A percentile compares a stretch with the other conserved stretches of the same genome.
Evolutionary conservation across 2,329 filamentous ascomycete genomes (phyloP).

Genomic region (Botrytis pseudocinerea): DNA sequence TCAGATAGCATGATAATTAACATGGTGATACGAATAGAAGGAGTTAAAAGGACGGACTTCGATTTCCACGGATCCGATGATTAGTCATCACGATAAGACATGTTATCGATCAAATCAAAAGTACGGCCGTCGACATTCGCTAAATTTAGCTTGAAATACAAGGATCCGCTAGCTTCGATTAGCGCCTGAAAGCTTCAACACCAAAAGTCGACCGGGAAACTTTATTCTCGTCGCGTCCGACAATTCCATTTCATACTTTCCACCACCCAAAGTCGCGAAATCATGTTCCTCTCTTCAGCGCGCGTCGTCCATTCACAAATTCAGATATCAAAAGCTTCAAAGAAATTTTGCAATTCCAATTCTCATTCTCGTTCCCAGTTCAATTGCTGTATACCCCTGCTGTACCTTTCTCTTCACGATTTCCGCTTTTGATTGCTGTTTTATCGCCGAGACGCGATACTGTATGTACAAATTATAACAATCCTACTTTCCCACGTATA

Average conservation of each 20-base stretch:
- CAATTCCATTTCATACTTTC: conserved; percentile 1
- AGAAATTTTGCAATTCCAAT: conserved; percentile 11
- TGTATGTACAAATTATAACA: conserved; percentile 31
- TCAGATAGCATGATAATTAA: not conserved
- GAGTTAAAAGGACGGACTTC: not conserved
- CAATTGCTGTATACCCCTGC: conserved; percentile 12
- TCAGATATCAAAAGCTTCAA: conserved; percentile 6
- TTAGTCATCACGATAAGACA: not conserved
- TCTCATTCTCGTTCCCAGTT: not conserved
- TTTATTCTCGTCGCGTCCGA: conserved; percentile 13
- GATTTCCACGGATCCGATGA: not conserved
- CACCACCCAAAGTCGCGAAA: conserved; percentile 12
- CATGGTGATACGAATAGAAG: not conserved
- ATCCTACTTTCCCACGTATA: conserved; percentile 22
- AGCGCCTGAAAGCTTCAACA: not conserved
- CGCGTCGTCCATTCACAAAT: conserved; percentile 7
- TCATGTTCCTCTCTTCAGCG: conserved; percentile 14
- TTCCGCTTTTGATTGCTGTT: conserved; percentile 19
- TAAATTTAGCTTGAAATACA: not conserved
- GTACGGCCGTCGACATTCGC: not conserved
- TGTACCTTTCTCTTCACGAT: conserved; percentile 21
- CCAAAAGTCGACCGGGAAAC: not conserved
- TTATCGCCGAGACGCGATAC: conserved; percentile 39
- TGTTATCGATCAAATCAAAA: not conserved
- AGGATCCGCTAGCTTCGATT: not conserved